Percentiles rank a stretch among this genome's conserved stretches.
These are phyloP conservation scores for Sarcodon aspratus DNA, from an alignment of 768 basidiomycete species.

Conservation along the genomic window DNA sequence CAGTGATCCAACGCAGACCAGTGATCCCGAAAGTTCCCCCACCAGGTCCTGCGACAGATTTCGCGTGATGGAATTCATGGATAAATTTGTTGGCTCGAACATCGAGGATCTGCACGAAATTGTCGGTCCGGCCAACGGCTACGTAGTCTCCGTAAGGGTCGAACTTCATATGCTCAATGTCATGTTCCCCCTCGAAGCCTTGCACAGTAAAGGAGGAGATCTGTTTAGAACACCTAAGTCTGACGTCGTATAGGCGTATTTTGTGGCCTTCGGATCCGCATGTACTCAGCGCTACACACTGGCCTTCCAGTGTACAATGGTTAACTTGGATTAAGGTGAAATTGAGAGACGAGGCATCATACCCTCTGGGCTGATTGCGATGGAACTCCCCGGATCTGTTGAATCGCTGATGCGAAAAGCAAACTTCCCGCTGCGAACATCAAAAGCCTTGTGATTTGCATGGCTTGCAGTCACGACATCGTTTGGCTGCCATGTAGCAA, in stretches of 20 bases:
- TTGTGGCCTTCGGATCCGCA: neutral
- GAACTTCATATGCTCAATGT: neutral
- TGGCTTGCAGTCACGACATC: neutral
- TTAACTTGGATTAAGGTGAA: neutral
- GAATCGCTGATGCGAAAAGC: neutral
- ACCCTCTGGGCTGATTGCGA: neutral
- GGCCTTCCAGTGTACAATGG: neutral
- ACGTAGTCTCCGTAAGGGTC: neutral
- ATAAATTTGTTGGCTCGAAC: neutral
- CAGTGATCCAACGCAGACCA: neutral
- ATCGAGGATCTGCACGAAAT: neutral
- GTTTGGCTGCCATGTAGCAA: neutral
- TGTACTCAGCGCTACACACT: neutral
- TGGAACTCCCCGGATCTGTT: neutral
- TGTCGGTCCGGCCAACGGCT: neutral
- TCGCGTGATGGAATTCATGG: neutral
- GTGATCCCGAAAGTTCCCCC: neutral
- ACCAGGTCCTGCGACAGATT: neutral
- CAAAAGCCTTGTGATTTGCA: neutral
- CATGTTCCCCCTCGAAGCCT: neutral
- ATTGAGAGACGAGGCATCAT: neutral
- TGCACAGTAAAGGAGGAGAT: neutral
- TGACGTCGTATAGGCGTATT: neutral
- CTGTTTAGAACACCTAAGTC: neutral
- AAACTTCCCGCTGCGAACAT: neutral